Percentiles rank a stretch among this genome's conserved stretches.
Evolutionary conservation across 225 moss, liverwort and hornwort genomes (phyloP).

Genomic region (Polytrichum formosum): DNA sequence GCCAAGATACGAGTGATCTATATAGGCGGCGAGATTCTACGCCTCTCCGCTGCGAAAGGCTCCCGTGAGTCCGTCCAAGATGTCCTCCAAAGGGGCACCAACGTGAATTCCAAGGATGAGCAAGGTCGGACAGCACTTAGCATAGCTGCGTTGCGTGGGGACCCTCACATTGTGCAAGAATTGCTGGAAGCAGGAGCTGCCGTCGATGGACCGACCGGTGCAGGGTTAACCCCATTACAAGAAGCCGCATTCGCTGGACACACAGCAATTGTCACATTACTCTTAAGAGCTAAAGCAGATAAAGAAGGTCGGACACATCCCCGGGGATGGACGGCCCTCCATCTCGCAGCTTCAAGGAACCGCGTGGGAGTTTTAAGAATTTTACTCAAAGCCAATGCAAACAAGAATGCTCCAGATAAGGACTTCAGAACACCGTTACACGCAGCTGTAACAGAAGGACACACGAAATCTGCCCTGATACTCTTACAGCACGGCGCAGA

Average conservation of each 20-base stretch:
- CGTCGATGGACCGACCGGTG: slow-evolving; percentile 60
- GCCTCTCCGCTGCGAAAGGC: slow-evolving; percentile 78
- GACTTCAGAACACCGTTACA: slow-evolving; percentile 72
- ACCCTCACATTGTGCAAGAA: slow-evolving; percentile 63
- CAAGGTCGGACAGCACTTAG: slow-evolving; percentile 80
- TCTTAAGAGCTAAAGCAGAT: slow-evolving; percentile 61
- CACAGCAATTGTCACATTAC: slow-evolving; percentile 40
- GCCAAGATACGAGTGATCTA: slow-evolving; percentile 71
- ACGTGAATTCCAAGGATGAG: slow-evolving; percentile 59
- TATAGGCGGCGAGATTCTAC: slow-evolving; percentile 65
- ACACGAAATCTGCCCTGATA: slow-evolving; percentile 44
- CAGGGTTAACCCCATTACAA: slow-evolving; percentile 66
- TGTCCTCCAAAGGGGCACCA: slow-evolving; percentile 53
- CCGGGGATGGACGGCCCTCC: slow-evolving; percentile 81
- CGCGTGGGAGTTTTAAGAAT: slow-evolving; percentile 56
- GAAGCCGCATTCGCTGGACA: slow-evolving; percentile 88
- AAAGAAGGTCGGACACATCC: slow-evolving; percentile 59
- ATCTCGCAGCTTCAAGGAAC: slow-evolving; percentile 75
- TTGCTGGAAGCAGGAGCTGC: slow-evolving; percentile 63
- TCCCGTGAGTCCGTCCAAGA: slow-evolving; percentile 45
- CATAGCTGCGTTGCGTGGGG: slow-evolving; percentile 72
- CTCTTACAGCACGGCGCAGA: slow-evolving; percentile 69
- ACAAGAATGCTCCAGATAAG: slow-evolving; percentile 60
- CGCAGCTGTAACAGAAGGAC: slow-evolving; percentile 73
- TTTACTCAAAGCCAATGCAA: slow-evolving; percentile 61